A percentile compares a stretch with the other conserved stretches of the same genome.
phyloP scores from a whole-genome alignment of 306 rosid genomes.

The Prunus salicina region DNA sequence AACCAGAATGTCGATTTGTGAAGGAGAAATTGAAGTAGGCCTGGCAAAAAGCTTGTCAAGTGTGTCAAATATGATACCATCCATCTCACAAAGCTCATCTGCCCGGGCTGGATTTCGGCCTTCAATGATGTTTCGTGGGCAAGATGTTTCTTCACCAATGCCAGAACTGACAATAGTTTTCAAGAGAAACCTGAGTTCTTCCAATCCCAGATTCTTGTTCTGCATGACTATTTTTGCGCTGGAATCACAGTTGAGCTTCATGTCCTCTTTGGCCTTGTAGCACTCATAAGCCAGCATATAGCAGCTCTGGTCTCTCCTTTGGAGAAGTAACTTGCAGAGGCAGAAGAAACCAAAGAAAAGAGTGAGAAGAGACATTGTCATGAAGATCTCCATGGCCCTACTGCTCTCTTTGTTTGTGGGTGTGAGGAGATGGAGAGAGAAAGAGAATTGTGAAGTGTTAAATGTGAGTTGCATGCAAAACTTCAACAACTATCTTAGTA shows the following conservation, averaged over 20 bases:
- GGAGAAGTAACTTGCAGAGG: slow-evolving; percentile 35
- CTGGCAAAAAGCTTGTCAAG: slow-evolving; percentile 58
- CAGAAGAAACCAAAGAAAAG: slow-evolving; percentile 30
- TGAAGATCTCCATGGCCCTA: slow-evolving; percentile 39
- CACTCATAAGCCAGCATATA: slow-evolving; percentile 79
- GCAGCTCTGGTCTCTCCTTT: slow-evolving; percentile 49
- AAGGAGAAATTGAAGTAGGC: slow-evolving; percentile 45
- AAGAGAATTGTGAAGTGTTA: background rate
- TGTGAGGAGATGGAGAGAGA: background rate
- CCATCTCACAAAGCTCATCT: slow-evolving; percentile 59
- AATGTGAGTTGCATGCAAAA: background rate
- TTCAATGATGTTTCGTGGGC: slow-evolving; percentile 57
- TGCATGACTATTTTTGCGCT: slow-evolving; percentile 42
- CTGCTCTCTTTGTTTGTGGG: background rate
- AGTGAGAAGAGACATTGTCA: slow-evolving; percentile 26
- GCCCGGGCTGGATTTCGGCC: slow-evolving; percentile 39
- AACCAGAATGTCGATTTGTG: slow-evolving; percentile 60
- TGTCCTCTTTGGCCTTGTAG: slow-evolving; percentile 55
- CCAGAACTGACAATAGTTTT: slow-evolving; percentile 74
- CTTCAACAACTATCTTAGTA: background rate
- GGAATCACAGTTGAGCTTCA: slow-evolving; percentile 42
- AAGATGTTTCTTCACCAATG: slow-evolving; percentile 69
- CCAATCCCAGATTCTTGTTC: slow-evolving; percentile 62
- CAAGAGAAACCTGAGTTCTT: slow-evolving; percentile 56
- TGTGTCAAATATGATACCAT: slow-evolving; percentile 61